Evolutionary conservation across 108 stramenopile species (phyloP), one percentile per base, ranked within the genome.

Genomic region (Discostella stelligeroides): DNA sequence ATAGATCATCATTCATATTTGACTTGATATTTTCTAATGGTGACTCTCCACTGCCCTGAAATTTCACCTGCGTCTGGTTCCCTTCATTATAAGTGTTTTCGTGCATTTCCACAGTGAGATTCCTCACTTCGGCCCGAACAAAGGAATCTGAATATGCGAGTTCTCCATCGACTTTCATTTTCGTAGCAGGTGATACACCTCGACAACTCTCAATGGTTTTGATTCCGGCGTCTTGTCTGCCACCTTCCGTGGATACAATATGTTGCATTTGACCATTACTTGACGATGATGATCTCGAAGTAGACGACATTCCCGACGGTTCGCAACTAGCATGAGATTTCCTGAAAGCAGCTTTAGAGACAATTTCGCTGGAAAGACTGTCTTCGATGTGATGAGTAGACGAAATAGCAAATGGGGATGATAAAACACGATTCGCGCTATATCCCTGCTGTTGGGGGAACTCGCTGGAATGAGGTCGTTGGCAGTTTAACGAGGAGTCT

Each of bases 1-100:
- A 77, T 45, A 48, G 1, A 18, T 70, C 68, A 65, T 77, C 69
- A 43, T 73, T 53, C 58, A 43, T 24, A 47, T 55, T 58, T 15
- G 27, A 40, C n/a, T 49, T 37, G 18, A 57, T 46, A 34, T 70
- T 50, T 60, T 70, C 68, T 30, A 45, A 47, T 34, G 54, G 58
- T 5, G 41, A 63, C 53, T 72, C 63, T 25, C 61, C 45, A 45
- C 45, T 50, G 14, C 46, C 57, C 37, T 58, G 57, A 17, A 20
- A 17, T 28, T 20, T 56, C 27, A 2, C 40, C 18, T 54, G 53
- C 37, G 17, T n/a, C 34, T 39, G 10, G n/a, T 7, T 41, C 17
- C 37, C 7, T 37, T 40, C 57, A 17, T 17, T 18, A 40, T n/a
- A 34, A 15, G 39, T 58, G 38, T 58, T 21, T 17, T 58, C 57